A percentile compares a stretch with the other conserved stretches of the same genome.
phyloP scores from a whole-genome alignment of 2,329 filamentous ascomycete species.

The Cytospora chrysosperma region DNA sequence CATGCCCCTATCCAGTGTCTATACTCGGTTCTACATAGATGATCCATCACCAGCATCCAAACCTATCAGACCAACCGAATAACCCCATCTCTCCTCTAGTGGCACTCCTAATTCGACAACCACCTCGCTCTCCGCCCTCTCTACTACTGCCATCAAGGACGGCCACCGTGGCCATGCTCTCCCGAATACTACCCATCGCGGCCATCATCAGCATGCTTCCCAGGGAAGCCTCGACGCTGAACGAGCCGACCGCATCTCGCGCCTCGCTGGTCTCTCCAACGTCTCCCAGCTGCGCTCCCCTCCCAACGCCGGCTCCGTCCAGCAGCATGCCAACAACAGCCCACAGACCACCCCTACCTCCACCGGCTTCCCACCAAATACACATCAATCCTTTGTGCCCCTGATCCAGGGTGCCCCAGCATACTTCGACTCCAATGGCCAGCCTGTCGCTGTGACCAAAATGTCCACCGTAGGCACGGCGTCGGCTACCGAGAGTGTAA shows the following conservation, averaged over 20 bases:
- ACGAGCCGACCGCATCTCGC: conserved; percentile 91
- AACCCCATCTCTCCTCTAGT: conserved; percentile 44
- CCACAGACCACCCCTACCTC: conserved; percentile 54
- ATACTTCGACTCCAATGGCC: conserved; percentile 79
- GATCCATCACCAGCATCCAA: background rate
- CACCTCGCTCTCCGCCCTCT: conserved; percentile 86
- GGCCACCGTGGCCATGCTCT: conserved; percentile 82
- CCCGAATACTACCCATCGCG: conserved; percentile 54
- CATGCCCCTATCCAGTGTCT: too few relatives aligned
- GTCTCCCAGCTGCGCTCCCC: conserved; percentile 71
- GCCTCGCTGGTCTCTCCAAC: conserved; percentile 85
- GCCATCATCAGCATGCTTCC: conserved; percentile 59
- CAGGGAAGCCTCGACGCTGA: conserved; percentile 82
- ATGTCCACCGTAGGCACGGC: conserved; percentile 91
- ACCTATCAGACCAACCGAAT: background rate
- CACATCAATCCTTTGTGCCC: conserved; percentile 34
- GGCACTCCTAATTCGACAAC: conserved; percentile 92
- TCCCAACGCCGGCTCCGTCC: conserved; percentile 34
- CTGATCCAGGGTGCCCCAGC: conserved; percentile 43
- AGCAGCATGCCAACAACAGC: conserved; percentile 33
- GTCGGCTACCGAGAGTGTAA: conserved; percentile 78
- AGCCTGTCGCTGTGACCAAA: conserved; percentile 66
- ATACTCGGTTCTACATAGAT: conserved; percentile 7
- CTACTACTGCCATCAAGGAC: conserved; percentile 94
- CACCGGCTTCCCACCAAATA: conserved; percentile 39